Percentiles rank a stretch among this genome's conserved stretches.
Conservation (phyloP, 2,329 filamentous ascomycete species). For the Diatrype stigma region DNA sequence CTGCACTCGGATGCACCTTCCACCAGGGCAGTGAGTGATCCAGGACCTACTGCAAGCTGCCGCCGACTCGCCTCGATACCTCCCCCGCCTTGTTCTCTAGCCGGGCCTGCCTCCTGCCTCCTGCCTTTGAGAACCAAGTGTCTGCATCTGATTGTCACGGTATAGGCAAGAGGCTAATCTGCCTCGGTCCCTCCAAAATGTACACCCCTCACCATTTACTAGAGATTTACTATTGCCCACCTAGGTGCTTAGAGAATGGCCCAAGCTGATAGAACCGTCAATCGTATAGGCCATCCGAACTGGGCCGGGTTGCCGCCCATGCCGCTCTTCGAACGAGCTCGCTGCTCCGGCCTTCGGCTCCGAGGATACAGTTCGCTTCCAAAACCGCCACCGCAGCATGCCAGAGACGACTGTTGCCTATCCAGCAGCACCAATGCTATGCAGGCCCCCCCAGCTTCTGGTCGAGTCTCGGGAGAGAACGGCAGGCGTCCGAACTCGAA, state of each 20-base stretch:
- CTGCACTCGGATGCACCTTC: too few species aligned
- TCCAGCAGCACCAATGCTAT: conserved; percentile 5
- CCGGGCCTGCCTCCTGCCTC: too few species aligned
- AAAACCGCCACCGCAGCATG: conserved; percentile 2
- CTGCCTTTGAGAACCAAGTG: too few species aligned
- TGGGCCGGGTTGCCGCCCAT: conserved; percentile 21
- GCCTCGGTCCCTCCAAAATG: conserved; percentile 12
- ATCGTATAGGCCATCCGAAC: conserved; percentile 18
- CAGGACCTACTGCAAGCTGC: too few species aligned
- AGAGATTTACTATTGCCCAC: too few species aligned
- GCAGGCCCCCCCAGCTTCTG: conserved; percentile 8
- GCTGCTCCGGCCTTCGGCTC: conserved; percentile 16
- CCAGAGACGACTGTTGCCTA: conserved; percentile 2
- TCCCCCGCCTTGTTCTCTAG: too few species aligned
- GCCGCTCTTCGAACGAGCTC: conserved; percentile 19
- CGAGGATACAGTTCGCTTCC: conserved; percentile 12
- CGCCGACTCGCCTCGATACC: too few species aligned
- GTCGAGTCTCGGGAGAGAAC: conserved; percentile 4
- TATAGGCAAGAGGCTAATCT: too few species aligned
- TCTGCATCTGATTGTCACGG: too few species aligned
- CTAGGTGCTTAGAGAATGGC: background rate
- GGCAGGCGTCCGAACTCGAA: background rate
- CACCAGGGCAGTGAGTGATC: too few species aligned
- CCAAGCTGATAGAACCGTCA: conserved; percentile 3
- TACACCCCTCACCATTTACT: conserved; percentile 1